phyloP scores from a whole-genome alignment of 2,329 filamentous ascomycete species.

The Fusarium tanahbumbuense region DNA sequence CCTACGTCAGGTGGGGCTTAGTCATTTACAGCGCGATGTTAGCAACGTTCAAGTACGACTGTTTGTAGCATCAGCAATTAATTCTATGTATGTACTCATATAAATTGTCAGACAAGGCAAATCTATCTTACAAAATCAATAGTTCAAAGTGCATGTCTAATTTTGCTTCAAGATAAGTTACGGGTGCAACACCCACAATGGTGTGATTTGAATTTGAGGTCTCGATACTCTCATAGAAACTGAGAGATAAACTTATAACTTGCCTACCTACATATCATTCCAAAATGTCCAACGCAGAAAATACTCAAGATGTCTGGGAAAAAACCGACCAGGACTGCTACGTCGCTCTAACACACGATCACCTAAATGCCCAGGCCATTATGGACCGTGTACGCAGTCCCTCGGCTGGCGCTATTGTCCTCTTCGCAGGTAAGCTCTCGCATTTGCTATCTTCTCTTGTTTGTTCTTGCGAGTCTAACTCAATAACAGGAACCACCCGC shows the following conservation, averaged over 20 bases:
- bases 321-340: constrained; percentile 65
- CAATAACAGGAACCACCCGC: constrained; percentile 74
- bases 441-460: background rate
- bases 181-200: background rate
- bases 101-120: background rate
- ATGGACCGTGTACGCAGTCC: constrained; percentile 78
- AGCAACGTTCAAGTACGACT: background rate
- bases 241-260: constrained; percentile 1
- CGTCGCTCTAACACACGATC: constrained; percentile 74
- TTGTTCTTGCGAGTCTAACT: constrained; percentile 8
- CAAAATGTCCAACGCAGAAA: constrained; percentile 31
- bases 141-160: background rate
- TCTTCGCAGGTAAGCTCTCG: constrained; percentile 73
- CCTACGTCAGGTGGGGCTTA: constrained; percentile 26
- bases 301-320: constrained; percentile 51
- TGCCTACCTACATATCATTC: background rate
- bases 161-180: background rate
- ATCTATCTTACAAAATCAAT: background rate
- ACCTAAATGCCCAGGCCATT: constrained; percentile 66
- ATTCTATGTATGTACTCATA: background rate
- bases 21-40: constrained; percentile 14
- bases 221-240: background rate
- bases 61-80: background rate
- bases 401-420: constrained; percentile 78
- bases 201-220: background rate